Conservation (phyloP, 2,329 filamentous ascomycete species). For the Trichoderma atrobrunneum region DNA sequence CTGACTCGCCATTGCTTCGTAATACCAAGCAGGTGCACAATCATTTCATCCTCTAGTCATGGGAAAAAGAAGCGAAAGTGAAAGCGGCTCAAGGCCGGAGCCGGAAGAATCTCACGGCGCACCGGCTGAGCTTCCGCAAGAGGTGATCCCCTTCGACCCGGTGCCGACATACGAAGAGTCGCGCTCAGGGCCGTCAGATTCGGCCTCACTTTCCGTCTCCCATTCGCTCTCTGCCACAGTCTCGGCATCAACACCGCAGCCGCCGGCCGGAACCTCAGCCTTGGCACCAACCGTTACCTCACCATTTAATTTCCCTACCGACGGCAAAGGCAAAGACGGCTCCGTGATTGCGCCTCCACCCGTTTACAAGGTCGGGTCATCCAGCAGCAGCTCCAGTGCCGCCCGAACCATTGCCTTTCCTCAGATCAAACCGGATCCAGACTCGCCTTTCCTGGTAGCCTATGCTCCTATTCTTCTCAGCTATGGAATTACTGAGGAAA, state of each 20-base stretch:
- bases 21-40: not conserved
- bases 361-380: conserved; percentile 20
- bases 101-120: not conserved
- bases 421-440: conserved; percentile 34
- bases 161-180: not conserved
- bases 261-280: not conserved
- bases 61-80: not conserved
- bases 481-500: conserved; percentile 36
- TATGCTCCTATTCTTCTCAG: conserved; percentile 39
- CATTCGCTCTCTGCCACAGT: not conserved
- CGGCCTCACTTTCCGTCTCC: not conserved
- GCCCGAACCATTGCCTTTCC: conserved; percentile 40
- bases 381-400: conserved; percentile 11
- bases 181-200: not conserved
- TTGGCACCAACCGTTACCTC: conserved; percentile 29
- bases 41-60: not conserved
- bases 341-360: conserved; percentile 20
- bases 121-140: not conserved
- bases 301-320: conserved; percentile 37
- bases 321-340: not conserved
- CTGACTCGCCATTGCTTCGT: not conserved
- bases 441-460: conserved; percentile 39
- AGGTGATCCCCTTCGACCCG: not conserved
- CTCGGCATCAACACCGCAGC: not conserved
- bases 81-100: not conserved